Evolutionary conservation across 148 eudicot species (phyloP), one percentile per base, ranked within the genome.

Genomic region (Camellia japonica): DNA sequence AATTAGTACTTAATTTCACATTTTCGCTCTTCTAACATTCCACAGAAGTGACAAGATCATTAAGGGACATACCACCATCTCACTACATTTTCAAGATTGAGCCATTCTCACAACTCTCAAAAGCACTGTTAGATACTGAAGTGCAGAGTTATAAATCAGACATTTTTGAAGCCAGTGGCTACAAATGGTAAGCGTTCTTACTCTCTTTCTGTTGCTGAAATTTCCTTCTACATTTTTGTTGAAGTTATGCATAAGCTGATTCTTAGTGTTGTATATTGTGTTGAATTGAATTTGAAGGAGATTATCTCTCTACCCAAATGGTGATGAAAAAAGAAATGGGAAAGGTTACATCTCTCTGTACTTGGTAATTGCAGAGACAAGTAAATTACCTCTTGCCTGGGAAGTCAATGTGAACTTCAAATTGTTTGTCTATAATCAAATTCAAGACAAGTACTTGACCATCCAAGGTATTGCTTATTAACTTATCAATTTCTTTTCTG

Each of bases 221-320:
- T 68, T 42, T 14, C 30, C 19, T 43, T 18, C 38, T 30, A 30
- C 38, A 30, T 30, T 30, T 30, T 43, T 11, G 5, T 4, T 1
- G 1, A 38, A 3, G 12, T 12, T 4, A 13, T 16, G 0, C n/a
- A 68, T 68, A 19, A 30, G 42, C 13, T 64, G 38, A 68, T 1
- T 41, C n/a, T 43, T 68, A 13, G 6, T 30, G 38, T 30, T 30
- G 16, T 68, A 1, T 68, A 10, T 11, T 43, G n/a, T 3, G 18
- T 43, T 43, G 38, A 30, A 30, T 30, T 30, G 38, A 30, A 30
- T 30, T 30, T 30, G 8, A 3, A 68, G 72, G 72, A 43, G 14
- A 68, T 68, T 68, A 7, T 41, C 2, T 13, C 46, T 68, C n/a
- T 68, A 68, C 51, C 72, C 72, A 43, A 68, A 68, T 41, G 72